A percentile compares a stretch with the other conserved stretches of the same genome.
These are phyloP conservation scores for Phytophthora pinifolia DNA, from an alignment of 352 stramenopile species.

Conservation along the genomic window DNA sequence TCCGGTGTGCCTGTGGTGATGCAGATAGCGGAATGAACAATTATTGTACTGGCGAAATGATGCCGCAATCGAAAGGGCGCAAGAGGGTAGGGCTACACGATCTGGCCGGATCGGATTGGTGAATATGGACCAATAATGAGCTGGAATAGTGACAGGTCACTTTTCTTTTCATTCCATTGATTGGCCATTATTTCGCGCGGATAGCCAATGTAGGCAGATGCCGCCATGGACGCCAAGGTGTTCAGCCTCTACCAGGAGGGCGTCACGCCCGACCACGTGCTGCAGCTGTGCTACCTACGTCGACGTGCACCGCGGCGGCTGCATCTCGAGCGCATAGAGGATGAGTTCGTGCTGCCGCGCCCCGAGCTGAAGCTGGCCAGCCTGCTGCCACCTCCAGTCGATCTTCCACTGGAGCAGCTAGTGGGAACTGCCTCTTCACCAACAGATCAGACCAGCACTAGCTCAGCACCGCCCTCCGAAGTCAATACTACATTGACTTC, in stretches of 20 bases:
- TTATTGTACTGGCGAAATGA: slow-evolving; percentile 10
- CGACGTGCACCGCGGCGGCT: slow-evolving; percentile 28
- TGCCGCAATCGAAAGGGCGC: slow-evolving; percentile 12
- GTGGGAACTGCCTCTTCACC: neutral
- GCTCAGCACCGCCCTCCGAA: neutral
- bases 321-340: slow-evolving; percentile 28
- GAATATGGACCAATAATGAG: slow-evolving; percentile 8
- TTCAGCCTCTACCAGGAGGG: slow-evolving; percentile 75
- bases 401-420: slow-evolving; percentile 32
- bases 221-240: slow-evolving; percentile 11
- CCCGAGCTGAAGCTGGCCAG: slow-evolving; percentile 39
- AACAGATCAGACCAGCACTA: neutral
- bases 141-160: slow-evolving; percentile 12
- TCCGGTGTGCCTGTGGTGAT: neutral
- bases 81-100: neutral
- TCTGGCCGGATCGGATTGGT: slow-evolving; percentile 11
- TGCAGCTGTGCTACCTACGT: slow-evolving; percentile 62
- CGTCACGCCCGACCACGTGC: slow-evolving; percentile 44
- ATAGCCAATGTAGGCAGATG: slow-evolving; percentile 1
- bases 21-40: slow-evolving; percentile 20
- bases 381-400: slow-evolving; percentile 30
- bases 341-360: slow-evolving; percentile 55
- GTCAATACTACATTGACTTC: slow-evolving; percentile 1
- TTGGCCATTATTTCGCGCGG: neutral
- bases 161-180: neutral